A percentile compares a stretch with the other conserved stretches of the same genome.
phyloP scores from a whole-genome alignment of 108 stramenopile genomes.

The Fragilaria crotonensis region DNA sequence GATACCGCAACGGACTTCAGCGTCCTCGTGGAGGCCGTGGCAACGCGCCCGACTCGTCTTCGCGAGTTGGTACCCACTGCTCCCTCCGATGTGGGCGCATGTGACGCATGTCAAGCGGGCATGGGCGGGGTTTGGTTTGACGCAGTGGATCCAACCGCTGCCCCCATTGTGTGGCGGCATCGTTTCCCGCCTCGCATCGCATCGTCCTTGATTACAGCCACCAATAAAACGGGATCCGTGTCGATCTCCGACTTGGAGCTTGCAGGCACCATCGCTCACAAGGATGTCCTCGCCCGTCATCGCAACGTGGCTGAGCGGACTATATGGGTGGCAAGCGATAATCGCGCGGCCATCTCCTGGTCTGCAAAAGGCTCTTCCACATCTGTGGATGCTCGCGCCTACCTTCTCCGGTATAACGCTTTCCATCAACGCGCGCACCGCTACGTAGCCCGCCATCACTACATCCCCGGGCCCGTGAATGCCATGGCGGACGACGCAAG shows the following conservation, averaged over 20 bases:
- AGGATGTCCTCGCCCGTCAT: constrained; percentile 9
- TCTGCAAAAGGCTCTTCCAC: constrained; percentile 7
- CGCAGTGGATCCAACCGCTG: too few relatives aligned
- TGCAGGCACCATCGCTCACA: too few relatives aligned
- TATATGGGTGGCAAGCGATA: constrained; percentile 1
- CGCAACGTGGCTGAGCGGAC: constrained; percentile 4
- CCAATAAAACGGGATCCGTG: constrained; percentile 10
- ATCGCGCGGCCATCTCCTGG: constrained; percentile 7
- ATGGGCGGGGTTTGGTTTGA: too few relatives aligned
- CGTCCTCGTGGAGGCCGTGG: constrained; percentile 4
- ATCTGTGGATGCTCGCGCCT: not conserved
- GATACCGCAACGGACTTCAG: constrained; percentile 18
- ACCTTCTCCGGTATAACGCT: not conserved
- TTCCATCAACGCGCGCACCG: constrained; percentile 13
- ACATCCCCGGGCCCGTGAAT: too few relatives aligned
- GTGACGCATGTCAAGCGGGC: too few relatives aligned
- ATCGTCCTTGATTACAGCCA: not conserved
- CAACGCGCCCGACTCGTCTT: constrained; percentile 22
- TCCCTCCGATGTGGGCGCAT: too few relatives aligned
- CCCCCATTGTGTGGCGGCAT: too few relatives aligned
- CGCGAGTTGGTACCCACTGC: constrained; percentile 26
- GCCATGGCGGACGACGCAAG: too few relatives aligned
- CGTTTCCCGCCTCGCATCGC: not conserved
- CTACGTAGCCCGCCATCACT: too few relatives aligned
- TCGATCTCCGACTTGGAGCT: constrained; percentile 17